phyloP scores from a whole-genome alignment of 1,284 basidiomycete species.

The Melampsora americana region DNA sequence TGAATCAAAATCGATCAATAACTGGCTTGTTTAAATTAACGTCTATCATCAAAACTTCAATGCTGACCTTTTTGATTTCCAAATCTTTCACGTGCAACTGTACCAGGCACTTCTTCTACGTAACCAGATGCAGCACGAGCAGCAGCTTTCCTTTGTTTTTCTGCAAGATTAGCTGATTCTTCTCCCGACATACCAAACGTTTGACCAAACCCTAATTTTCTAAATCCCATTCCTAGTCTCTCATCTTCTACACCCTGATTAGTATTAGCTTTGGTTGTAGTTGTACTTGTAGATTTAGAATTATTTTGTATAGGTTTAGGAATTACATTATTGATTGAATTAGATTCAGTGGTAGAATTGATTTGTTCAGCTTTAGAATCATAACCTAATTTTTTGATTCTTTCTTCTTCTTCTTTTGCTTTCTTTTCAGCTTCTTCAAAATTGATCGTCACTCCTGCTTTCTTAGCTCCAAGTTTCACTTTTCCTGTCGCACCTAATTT shows the following conservation, averaged over 20 bases:
- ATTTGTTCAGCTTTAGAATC: slow-evolving; percentile 74
- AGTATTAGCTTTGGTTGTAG: slow-evolving; percentile 50
- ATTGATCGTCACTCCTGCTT: slow-evolving; percentile 69
- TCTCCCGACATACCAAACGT: slow-evolving; percentile 55
- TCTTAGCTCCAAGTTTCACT: slow-evolving; percentile 65
- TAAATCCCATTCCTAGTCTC: slow-evolving; percentile 72
- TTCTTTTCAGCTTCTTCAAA: slow-evolving; percentile 87
- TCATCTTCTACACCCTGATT: slow-evolving; percentile 60
- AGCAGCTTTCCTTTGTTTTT: slow-evolving; percentile 47
- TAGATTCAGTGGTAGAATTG: slow-evolving; percentile 56
- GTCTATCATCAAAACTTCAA: slow-evolving; percentile 6
- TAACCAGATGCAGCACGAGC: slow-evolving; percentile 48
- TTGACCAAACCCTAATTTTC: slow-evolving; percentile 80
- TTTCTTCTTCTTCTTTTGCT: slow-evolving; percentile 80
- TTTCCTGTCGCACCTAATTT: slow-evolving; percentile 59
- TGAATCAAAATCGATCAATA: neutral
- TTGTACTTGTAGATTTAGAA: slow-evolving; percentile 53
- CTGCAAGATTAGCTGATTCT: slow-evolving; percentile 49
- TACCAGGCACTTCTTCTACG: slow-evolving; percentile 59
- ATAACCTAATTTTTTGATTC: slow-evolving; percentile 81
- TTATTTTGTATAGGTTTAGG: slow-evolving; percentile 57
- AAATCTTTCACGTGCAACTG: slow-evolving; percentile 83
- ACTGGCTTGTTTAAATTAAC: neutral
- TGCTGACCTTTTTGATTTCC: slow-evolving; percentile 71
- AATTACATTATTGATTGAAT: slow-evolving; percentile 57